A percentile compares a stretch with the other conserved stretches of the same genome.
These are phyloP conservation scores for Paraconiothyrium sp. DNA, from an alignment of 2,329 filamentous ascomycete genomes.

Conservation along the genomic window DNA sequence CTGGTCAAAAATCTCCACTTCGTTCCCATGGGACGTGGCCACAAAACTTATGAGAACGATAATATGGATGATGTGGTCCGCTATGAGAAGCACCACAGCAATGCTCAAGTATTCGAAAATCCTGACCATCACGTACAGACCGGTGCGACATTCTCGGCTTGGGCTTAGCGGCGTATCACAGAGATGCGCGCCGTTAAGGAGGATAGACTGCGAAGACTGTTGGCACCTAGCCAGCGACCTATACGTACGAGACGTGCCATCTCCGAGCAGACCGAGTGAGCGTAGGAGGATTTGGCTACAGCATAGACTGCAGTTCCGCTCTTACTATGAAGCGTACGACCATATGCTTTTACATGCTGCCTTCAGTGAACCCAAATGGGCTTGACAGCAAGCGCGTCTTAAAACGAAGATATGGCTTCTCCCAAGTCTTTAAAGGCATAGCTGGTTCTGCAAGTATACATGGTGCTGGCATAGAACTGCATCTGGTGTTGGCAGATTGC, in stretches of 20 bases:
- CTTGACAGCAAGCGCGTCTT: not conserved
- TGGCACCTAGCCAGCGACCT: not conserved
- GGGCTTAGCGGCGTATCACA: conserved; percentile 13
- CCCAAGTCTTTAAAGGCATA: not conserved
- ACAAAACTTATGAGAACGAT: no score
- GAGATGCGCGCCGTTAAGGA: conserved; percentile 16
- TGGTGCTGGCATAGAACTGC: conserved; percentile 6
- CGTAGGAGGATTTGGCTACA: not conserved
- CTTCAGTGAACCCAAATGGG: not conserved
- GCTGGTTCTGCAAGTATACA: conserved; percentile 5
- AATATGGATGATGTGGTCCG: conserved; percentile 4
- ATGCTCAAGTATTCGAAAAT: conserved; percentile 6
- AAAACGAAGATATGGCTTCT: not conserved
- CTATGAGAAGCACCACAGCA: conserved; percentile 4
- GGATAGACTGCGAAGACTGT: not conserved
- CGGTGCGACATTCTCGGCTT: conserved; percentile 1
- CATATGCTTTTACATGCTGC: conserved; percentile 6
- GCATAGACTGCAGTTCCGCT: not conserved
- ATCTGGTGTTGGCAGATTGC: conserved; percentile 7
- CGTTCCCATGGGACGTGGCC: no score
- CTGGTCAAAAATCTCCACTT: no score
- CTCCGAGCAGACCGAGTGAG: not conserved
- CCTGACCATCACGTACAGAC: not conserved
- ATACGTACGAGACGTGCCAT: not conserved
- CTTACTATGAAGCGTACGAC: conserved; percentile 6